Evolutionary conservation across 352 stramenopile species (phyloP).

Genomic region (Globisporangium lucens): DNA sequence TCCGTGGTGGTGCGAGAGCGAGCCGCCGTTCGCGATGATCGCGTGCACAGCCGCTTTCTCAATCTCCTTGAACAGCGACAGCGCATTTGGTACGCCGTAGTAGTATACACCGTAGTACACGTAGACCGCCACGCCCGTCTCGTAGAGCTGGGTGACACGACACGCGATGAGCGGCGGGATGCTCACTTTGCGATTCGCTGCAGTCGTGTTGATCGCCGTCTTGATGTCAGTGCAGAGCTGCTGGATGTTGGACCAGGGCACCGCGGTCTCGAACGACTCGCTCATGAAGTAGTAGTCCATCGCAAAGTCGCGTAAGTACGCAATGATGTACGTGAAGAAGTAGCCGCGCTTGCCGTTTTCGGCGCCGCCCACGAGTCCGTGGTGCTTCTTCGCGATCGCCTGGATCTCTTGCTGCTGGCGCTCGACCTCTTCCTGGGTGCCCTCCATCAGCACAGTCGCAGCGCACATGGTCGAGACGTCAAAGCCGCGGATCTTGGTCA

Average conservation of each 20-base stretch:
- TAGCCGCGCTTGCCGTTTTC: constrained; percentile 90
- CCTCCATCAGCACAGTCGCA: constrained; percentile 88
- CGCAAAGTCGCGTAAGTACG: constrained; percentile 93
- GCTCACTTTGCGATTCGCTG: constrained; percentile 45
- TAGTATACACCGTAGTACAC: constrained; percentile 97
- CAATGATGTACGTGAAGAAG: constrained; percentile 94
- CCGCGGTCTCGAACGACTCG: constrained; percentile 89
- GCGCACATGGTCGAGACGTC: constrained; percentile 78
- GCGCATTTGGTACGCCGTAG: constrained; percentile 74
- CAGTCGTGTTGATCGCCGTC: constrained; percentile 40
- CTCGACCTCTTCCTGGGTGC: constrained; percentile 42
- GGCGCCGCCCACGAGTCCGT: constrained; percentile 78
- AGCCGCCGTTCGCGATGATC: constrained; percentile 90
- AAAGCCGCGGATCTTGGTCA: constrained; percentile 76
- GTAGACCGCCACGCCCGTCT: constrained; percentile 93
- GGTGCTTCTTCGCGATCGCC: constrained; percentile 65
- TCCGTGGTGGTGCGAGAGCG: constrained; percentile 95
- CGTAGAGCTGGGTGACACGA: constrained; percentile 94
- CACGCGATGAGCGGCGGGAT: constrained; percentile 88
- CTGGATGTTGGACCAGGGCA: constrained; percentile 69
- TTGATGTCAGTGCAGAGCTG: constrained; percentile 59
- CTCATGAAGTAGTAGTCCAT: constrained; percentile 91
- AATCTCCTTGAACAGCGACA: constrained; percentile 81
- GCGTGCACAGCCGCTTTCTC: constrained; percentile 66
- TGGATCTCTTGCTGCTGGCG: constrained; percentile 57